These are phyloP conservation scores for Cryoendolithus antarcticus DNA, from an alignment of 2,329 filamentous ascomycete genomes.

Conservation along the genomic window DNA sequence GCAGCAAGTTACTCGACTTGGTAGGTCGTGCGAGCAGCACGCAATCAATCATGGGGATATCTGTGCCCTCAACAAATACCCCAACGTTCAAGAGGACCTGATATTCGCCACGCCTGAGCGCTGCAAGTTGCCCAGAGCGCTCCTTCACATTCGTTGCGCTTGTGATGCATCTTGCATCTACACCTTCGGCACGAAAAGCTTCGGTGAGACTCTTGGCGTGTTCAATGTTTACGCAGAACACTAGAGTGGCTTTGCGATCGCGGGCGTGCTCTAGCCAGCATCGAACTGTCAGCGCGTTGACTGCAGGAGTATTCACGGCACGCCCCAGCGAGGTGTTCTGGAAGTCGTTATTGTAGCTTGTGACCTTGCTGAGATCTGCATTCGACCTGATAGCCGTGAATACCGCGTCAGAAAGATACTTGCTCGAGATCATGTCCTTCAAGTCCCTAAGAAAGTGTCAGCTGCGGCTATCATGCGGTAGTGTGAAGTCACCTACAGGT, in stretches of 20 bases:
- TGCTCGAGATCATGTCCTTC: conserved; percentile 70
- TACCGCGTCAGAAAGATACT: conserved; percentile 82
- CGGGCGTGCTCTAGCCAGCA: conserved; percentile 71
- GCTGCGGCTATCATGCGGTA: conserved; percentile 28
- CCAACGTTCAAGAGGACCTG: conserved; percentile 89
- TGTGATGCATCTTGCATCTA: conserved; percentile 81
- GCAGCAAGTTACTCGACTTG: conserved; percentile 77
- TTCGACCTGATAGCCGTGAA: conserved; percentile 86
- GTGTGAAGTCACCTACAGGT: conserved; percentile 44
- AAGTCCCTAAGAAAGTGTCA: conserved; percentile 40
- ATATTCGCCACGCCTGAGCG: conserved; percentile 64
- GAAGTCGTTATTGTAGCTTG: conserved; percentile 67
- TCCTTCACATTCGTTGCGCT: conserved; percentile 61
- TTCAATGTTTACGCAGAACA: conserved; percentile 83
- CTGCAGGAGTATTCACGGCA: conserved; percentile 67
- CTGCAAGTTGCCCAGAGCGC: conserved; percentile 57
- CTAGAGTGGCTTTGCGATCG: conserved; percentile 69
- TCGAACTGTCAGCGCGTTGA: conserved; percentile 74
- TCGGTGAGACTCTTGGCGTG: conserved; percentile 67
- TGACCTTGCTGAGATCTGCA: conserved; percentile 56
- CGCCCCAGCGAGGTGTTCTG: conserved; percentile 62
- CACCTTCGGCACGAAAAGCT: conserved; percentile 62
- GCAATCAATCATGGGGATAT: conserved; percentile 95
- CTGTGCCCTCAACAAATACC: conserved; percentile 93
- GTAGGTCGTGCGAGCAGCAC: conserved; percentile 80